A percentile compares a stretch with the other conserved stretches of the same genome.
phyloP scores from a whole-genome alignment of 208 protist species.

The Leishmania turanica region DNA sequence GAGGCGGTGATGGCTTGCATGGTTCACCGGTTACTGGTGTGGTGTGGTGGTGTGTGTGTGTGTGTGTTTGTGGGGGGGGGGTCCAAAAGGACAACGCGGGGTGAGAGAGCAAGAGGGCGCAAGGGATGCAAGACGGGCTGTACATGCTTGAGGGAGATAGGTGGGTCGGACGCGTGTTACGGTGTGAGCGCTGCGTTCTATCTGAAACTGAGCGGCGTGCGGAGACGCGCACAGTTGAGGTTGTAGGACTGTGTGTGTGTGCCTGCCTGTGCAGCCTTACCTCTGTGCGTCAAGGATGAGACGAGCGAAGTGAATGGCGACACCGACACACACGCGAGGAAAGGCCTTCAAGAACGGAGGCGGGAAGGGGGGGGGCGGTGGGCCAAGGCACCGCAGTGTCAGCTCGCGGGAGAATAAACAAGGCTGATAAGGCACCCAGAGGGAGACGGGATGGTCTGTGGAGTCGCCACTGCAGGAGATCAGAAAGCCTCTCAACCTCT shows the following conservation, averaged over 20 bases:
- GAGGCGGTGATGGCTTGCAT: constrained; percentile 36
- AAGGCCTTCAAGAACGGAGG: neutral
- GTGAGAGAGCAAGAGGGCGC: neutral
- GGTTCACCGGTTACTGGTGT: neutral
- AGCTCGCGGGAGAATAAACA: neutral
- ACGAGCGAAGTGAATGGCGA: neutral
- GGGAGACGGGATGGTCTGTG: neutral
- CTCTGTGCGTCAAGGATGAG: neutral
- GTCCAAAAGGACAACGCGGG: neutral
- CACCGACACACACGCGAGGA: neutral
- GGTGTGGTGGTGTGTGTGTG: too few relatives aligned
- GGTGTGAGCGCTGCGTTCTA: neutral
- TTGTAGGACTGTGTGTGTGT: neutral
- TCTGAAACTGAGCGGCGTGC: neutral
- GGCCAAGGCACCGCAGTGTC: neutral
- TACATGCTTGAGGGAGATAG: neutral
- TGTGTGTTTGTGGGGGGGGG: neutral
- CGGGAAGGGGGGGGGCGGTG: neutral
- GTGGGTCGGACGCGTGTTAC: neutral
- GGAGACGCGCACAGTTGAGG: neutral
- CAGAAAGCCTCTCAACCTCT: neutral
- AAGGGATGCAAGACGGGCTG: neutral
- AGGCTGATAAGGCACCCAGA: neutral
- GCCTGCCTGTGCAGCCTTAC: neutral
- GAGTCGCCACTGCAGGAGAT: too few relatives aligned